Evolutionary conservation across 2,329 filamentous ascomycete genomes (phyloP).

Genomic region (Fusarium pseudocircinatum): DNA sequence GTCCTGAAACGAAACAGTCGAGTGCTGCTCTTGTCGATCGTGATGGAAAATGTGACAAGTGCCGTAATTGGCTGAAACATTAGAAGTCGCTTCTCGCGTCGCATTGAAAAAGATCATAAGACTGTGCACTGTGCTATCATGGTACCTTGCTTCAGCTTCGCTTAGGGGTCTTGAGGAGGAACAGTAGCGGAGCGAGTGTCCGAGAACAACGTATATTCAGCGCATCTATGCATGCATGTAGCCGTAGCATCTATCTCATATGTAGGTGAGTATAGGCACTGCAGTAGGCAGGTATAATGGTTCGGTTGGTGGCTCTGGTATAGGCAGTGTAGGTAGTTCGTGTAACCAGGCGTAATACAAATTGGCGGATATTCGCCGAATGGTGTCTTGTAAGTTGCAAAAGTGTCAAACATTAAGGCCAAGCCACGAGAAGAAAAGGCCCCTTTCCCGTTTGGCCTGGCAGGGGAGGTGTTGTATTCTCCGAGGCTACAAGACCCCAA

Average conservation of each 20-base stretch:
- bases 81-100: conserved; percentile 12
- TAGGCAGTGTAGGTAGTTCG: background rate
- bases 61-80: conserved; percentile 33
- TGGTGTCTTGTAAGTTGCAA: background rate
- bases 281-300: background rate
- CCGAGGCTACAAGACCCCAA: conserved; percentile 22
- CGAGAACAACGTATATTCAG: background rate
- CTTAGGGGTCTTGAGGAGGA: background rate
- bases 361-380: conserved; percentile 1
- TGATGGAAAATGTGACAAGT: conserved; percentile 30
- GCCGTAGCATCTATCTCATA: background rate
- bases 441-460: conserved; percentile 30
- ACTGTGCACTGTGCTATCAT: background rate
- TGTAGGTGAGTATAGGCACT: background rate
- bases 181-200: background rate
- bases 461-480: conserved; percentile 36
- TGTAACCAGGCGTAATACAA: background rate
- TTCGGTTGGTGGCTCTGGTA: background rate
- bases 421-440: conserved; percentile 20
- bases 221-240: conserved; percentile 18
- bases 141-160: conserved; percentile 18
- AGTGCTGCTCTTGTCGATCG: conserved; percentile 30
- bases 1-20: conserved; percentile 31
- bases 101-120: conserved; percentile 6
- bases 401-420: conserved; percentile 24